Evolutionary conservation across 2,329 filamentous ascomycete genomes (phyloP).

Genomic region (Mollisiaceae sp.): DNA sequence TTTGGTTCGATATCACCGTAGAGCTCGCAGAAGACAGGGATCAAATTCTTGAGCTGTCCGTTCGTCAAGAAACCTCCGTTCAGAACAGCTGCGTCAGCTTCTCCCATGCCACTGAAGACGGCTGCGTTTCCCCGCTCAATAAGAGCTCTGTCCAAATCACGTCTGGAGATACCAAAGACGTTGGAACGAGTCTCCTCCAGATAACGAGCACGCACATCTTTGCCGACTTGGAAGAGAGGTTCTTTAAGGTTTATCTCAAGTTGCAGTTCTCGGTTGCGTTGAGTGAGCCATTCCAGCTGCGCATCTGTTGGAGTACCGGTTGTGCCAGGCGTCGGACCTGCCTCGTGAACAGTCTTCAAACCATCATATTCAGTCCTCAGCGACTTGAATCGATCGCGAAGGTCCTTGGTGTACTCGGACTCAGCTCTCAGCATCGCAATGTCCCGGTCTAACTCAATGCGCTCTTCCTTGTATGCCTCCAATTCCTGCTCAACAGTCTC

Average conservation of each 20-base stretch:
- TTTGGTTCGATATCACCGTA: background rate
- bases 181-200: background rate
- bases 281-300: background rate
- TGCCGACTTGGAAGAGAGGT: conserved; percentile 8
- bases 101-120: background rate
- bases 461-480: conserved; percentile 2
- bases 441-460: background rate
- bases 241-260: conserved; percentile 7
- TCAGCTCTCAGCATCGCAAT: background rate
- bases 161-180: background rate
- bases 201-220: conserved; percentile 2
- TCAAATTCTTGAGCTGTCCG: background rate
- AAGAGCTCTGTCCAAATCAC: background rate
- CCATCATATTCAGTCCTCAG: background rate
- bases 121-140: conserved; percentile 8
- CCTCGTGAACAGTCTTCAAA: background rate
- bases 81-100: conserved; percentile 6
- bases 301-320: too few species aligned
- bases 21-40: background rate
- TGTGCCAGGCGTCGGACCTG: background rate
- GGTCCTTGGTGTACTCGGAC: background rate
- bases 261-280: background rate
- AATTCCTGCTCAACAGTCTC: conserved; percentile 3
- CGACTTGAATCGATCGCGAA: background rate
- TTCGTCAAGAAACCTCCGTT: background rate